Evolutionary conservation across 345 rosid genomes (phyloP), one percentile per base, ranked within the genome.

Genomic region (Linum usitatissimum): DNA sequence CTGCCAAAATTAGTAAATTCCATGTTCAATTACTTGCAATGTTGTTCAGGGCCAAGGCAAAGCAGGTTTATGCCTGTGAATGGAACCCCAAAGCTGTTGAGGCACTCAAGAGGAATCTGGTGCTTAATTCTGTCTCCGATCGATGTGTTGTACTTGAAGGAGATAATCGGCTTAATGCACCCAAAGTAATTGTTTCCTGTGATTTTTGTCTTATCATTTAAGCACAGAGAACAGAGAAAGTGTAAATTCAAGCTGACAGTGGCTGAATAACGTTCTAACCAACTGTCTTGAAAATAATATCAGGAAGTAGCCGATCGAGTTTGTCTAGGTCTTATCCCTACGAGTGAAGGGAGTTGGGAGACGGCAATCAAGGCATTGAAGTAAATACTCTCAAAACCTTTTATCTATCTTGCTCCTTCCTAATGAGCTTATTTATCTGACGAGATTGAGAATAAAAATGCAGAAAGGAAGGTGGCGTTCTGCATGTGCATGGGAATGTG

Each of bases 281-380:
- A 54, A 64, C 69, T 49, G 40, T 54, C 40, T 20, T 21, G 20
- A 57, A 53, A 60, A 55, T 66, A 51, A 31, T 60, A 71, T 28
- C 71, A 87, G 96, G 91, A 91, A 74, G 81, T 92, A 66, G 98
- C 98, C 19, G 76, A 87, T 74, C 84, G 95, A 75, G 93, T 92
- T 73, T 76, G 84, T 76, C 93, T 92, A 62, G 95, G 98, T 64
- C 98, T 89, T 64, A 74, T 92, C 68, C 98, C 98, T 13, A 71
- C 90, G 39, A 89, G 98, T 66, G 96, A 87, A 76, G 87, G 74
- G 62, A 82, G 93, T 79, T 92, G 96, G 98, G 73, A 68, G 34
- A 86, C 95, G 63, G 98, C 96, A 68, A 77, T 92, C 55, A 76
- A 72, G 76, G 87, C 96, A 59, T 76, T 92, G 81, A 87, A 95